Conservation (phyloP, 2,329 filamentous ascomycete species). For the Clarireedia monteithiana region DNA sequence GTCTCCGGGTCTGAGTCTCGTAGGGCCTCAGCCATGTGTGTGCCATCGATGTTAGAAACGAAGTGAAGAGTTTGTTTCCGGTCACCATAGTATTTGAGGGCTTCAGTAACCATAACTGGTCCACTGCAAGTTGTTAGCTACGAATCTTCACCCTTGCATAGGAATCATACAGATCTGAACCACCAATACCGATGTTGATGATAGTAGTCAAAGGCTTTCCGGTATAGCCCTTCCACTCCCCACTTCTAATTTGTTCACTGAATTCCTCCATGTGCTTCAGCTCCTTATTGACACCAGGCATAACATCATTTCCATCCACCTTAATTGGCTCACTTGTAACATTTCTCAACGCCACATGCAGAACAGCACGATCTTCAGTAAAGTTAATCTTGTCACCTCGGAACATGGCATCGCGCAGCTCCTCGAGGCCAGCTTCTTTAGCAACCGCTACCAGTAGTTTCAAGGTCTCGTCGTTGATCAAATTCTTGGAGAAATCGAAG, state of each 20-base stretch:
- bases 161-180: constrained; percentile 81
- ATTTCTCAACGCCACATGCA: constrained; percentile 91
- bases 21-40: constrained; percentile 91
- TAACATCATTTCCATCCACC: constrained; percentile 88
- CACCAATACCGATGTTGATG: constrained; percentile 95
- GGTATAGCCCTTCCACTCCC: constrained; percentile 93
- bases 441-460: constrained; percentile 82
- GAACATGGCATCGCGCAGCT: constrained; percentile 97
- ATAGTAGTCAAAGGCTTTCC: constrained; percentile 97
- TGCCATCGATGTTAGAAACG: constrained; percentile 98
- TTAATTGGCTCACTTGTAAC: constrained; percentile 72
- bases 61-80: constrained; percentile 87
- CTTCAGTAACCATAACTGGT: constrained; percentile 98
- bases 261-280: constrained; percentile 98
- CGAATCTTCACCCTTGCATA: not conserved
- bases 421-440: constrained; percentile 81
- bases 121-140: constrained; percentile 49
- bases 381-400: constrained; percentile 98
- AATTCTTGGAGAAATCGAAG: constrained; percentile 99
- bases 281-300: constrained; percentile 85
- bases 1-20: constrained; percentile 87
- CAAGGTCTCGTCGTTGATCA: constrained; percentile 87
- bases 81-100: constrained; percentile 88
- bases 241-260: constrained; percentile 86
- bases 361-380: constrained; percentile 92